Percentiles rank a stretch among this genome's conserved stretches.
Conservation (phyloP, 805 yeast species). For the Saccharomycopsis sp. region DNA sequence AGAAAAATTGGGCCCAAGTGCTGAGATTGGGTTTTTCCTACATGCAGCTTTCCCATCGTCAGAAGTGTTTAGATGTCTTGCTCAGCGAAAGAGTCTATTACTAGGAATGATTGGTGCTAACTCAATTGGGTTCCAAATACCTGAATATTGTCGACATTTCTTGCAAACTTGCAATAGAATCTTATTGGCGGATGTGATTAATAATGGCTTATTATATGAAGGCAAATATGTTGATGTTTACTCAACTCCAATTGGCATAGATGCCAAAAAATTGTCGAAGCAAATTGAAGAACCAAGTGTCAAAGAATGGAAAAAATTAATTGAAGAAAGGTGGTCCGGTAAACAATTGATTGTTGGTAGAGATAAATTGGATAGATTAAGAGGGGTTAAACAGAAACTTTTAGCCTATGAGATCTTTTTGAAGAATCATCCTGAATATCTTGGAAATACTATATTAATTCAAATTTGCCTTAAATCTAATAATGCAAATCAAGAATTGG, state of each 20-base stretch:
- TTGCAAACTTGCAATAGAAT: constrained; percentile 82
- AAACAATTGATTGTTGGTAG: constrained; percentile 74
- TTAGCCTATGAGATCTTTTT: constrained; percentile 81
- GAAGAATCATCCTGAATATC: constrained; percentile 60
- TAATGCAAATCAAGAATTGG: constrained; percentile 53
- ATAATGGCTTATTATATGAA: constrained; percentile 46
- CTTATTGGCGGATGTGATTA: constrained; percentile 73
- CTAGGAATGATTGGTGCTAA: constrained; percentile 87
- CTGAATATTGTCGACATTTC: constrained; percentile 91
- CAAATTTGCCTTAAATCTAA: constrained; percentile 69
- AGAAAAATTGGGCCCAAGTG: constrained; percentile 57
- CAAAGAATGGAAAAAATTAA: constrained; percentile 55
- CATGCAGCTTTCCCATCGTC: constrained; percentile 95
- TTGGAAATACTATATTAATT: constrained; percentile 64
- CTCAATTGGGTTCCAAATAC: constrained; percentile 81
- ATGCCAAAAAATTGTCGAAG: constrained; percentile 48
- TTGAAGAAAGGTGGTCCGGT: constrained; percentile 69
- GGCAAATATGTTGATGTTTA: constrained; percentile 51
- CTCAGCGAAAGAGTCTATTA: constrained; percentile 71
- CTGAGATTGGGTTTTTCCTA: constrained; percentile 83
- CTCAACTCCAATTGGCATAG: constrained; percentile 73
- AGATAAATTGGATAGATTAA: constrained; percentile 78
- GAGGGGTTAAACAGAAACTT: constrained; percentile 85
- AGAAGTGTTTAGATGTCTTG: constrained; percentile 90
- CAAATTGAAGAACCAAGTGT: constrained; percentile 46